Conservation (phyloP, 2,329 filamentous ascomycete species). For the Celoporthe dispersa region DNA sequence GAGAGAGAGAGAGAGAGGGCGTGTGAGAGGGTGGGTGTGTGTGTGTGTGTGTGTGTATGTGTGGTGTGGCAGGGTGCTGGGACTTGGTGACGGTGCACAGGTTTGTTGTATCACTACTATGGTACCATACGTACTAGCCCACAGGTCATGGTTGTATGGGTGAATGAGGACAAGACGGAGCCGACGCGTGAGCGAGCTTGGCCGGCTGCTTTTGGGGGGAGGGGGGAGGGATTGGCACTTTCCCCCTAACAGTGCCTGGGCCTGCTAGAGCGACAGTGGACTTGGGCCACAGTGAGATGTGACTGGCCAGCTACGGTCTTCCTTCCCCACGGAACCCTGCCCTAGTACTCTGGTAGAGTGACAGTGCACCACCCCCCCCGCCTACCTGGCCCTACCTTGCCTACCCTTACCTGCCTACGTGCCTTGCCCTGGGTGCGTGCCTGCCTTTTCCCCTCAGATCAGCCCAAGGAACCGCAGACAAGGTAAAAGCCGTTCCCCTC, state of each 20-base stretch:
- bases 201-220: background rate
- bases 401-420: conserved; percentile 10
- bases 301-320: conserved; percentile 16
- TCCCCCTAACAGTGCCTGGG: conserved; percentile 16
- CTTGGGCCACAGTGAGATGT: conserved; percentile 14
- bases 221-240: conserved; percentile 8
- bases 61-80: conserved; percentile 2
- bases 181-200: conserved; percentile 6
- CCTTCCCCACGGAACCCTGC: conserved; percentile 19
- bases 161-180: background rate
- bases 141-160: background rate
- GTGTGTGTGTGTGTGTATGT: background rate
- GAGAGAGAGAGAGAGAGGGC: background rate
- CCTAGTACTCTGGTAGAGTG: conserved; percentile 16
- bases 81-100: conserved; percentile 3
- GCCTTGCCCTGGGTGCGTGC: conserved; percentile 29
- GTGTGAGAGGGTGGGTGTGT: background rate
- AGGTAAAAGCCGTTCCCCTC: conserved; percentile 63
- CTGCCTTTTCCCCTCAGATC: conserved; percentile 41
- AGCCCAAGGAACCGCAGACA: conserved; percentile 66
- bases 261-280: conserved; percentile 17
- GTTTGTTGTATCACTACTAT: conserved; percentile 2
- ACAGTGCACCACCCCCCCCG: background rate
- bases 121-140: background rate
- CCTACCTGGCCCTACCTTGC: conserved; percentile 1